These are phyloP conservation scores for Durusdinium trenchii DNA, from an alignment of 73 alveolate genomes.

Conservation along the genomic window DNA sequence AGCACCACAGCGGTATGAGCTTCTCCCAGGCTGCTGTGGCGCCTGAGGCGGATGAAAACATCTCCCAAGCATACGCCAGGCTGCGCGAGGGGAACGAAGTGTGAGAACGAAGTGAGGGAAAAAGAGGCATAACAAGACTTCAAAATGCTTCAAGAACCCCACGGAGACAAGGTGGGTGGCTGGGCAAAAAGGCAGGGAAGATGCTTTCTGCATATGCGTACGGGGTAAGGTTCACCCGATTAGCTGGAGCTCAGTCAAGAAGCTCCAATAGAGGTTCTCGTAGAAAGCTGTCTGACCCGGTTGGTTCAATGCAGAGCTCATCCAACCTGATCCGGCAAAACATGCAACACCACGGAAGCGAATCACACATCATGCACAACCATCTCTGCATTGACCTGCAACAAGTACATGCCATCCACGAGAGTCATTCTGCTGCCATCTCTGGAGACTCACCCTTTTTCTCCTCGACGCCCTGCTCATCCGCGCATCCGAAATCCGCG, in stretches of 20 bases:
- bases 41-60: neutral
- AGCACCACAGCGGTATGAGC: conserved; percentile 8
- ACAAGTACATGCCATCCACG: too few relatives aligned
- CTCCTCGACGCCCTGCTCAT: too few relatives aligned
- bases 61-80: neutral
- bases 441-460: too few relatives aligned
- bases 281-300: neutral
- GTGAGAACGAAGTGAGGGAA: neutral
- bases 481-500: too few relatives aligned
- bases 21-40: conserved; percentile 85
- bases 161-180: neutral
- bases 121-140: too few relatives aligned
- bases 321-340: neutral
- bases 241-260: neutral
- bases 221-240: too few relatives aligned
- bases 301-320: neutral
- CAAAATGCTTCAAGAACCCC: too few relatives aligned
- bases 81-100: neutral
- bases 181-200: neutral
- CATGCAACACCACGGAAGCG: too few relatives aligned
- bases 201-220: too few relatives aligned
- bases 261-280: conserved; percentile 63
- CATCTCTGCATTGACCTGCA: too few relatives aligned
- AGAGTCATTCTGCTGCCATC: too few relatives aligned
- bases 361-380: too few relatives aligned